Percentiles rank a stretch among this genome's conserved stretches.
Evolutionary conservation across 352 stramenopile species (phyloP).

Genomic region (Pythium dissimile): DNA sequence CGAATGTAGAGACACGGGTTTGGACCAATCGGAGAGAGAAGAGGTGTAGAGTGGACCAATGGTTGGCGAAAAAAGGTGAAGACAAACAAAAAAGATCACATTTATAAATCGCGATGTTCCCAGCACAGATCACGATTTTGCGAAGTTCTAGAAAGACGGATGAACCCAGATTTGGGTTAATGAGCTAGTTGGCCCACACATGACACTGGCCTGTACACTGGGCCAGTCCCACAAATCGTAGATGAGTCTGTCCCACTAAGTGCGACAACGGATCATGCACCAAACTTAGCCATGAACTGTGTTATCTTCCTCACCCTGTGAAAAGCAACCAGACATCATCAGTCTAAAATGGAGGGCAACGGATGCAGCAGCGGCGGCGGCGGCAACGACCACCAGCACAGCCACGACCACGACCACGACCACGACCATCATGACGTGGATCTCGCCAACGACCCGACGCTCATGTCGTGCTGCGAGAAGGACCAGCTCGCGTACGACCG

Average conservation of each 20-base stretch:
- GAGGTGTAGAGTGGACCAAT: background rate
- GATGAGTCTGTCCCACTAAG: no score
- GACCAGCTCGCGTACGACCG: slow-evolving; percentile 55
- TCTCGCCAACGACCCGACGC: slow-evolving; percentile 49
- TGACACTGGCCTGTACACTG: background rate
- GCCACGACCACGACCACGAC: slow-evolving; percentile 27
- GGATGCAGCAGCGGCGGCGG: slow-evolving; percentile 11
- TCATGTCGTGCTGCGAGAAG: slow-evolving; percentile 64
- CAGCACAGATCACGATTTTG: background rate
- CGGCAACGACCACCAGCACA: slow-evolving; percentile 19
- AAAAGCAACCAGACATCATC: background rate
- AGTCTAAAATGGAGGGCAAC: background rate
- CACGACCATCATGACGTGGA: no score
- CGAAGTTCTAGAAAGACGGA: background rate
- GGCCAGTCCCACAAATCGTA: background rate
- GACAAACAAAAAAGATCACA: background rate
- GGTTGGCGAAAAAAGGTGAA: slow-evolving; percentile 3
- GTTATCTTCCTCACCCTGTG: no score
- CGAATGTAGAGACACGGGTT: background rate
- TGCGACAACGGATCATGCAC: no score
- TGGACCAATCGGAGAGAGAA: slow-evolving; percentile 14
- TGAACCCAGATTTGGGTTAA: background rate
- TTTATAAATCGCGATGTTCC: slow-evolving; percentile 11
- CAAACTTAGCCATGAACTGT: no score
- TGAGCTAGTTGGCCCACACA: background rate